Conservation (phyloP, 2,329 filamentous ascomycete genomes). For the Colletotrichum tamarilloi region DNA sequence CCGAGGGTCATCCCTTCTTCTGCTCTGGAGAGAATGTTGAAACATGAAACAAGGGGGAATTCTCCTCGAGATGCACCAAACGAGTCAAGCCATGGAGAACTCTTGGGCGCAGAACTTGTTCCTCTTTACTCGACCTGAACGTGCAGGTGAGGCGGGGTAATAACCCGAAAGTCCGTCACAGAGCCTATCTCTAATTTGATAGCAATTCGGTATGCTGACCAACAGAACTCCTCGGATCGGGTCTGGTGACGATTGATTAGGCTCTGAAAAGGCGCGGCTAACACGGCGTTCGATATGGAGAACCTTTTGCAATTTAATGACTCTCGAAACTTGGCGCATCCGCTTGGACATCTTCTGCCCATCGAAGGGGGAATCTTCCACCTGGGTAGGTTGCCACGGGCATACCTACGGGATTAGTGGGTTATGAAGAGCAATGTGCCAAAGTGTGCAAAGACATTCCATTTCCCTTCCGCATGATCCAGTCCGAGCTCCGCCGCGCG, state of each 20-base stretch:
- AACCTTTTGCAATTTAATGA: background rate
- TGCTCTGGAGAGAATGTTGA: background rate
- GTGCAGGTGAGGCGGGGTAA: background rate
- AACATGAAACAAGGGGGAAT: constrained; percentile 12
- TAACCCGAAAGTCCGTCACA: background rate
- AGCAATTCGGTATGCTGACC: background rate
- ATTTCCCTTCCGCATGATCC: background rate
- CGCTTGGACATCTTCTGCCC: background rate
- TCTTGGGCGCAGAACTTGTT: no score
- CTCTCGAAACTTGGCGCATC: background rate
- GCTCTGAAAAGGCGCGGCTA: background rate
- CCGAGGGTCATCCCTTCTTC: background rate
- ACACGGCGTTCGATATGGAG: background rate
- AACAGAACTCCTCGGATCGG: background rate
- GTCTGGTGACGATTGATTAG: background rate
- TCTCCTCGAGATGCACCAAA: background rate
- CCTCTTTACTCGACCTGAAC: background rate
- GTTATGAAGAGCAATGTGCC: background rate
- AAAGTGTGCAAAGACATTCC: background rate
- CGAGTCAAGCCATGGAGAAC: background rate
- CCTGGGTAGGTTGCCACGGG: background rate
- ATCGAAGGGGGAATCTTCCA: background rate
- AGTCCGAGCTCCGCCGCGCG: background rate
- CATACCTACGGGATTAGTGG: no score
- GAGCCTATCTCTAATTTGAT: background rate